These are phyloP conservation scores for Teunomyces stri DNA, from an alignment of 805 yeast species.

Conservation along the genomic window DNA sequence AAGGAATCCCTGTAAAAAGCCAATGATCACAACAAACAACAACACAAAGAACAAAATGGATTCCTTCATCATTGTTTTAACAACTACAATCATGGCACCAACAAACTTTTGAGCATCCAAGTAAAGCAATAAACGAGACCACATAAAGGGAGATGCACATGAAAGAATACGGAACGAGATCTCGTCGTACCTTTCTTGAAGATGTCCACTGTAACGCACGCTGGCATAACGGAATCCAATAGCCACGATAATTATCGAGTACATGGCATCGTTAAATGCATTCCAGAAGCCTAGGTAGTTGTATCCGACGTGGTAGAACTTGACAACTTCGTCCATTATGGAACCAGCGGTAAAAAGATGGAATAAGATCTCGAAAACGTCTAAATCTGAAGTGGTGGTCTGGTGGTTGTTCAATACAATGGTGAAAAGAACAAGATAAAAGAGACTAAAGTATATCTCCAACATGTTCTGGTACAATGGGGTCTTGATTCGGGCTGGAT, in stretches of 20 bases:
- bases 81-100: conserved; percentile 85
- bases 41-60: conserved; percentile 79
- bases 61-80: conserved; percentile 84
- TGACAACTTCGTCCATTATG: conserved; percentile 63
- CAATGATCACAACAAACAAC: conserved; percentile 65
- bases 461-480: conserved; percentile 77
- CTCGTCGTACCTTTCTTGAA: conserved; percentile 43
- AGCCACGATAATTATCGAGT: conserved; percentile 51
- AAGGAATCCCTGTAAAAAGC: conserved; percentile 82
- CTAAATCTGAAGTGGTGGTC: conserved; percentile 28
- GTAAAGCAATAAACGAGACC: conserved; percentile 74
- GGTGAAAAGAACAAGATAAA: conserved; percentile 63
- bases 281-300: conserved; percentile 76
- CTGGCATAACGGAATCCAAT: conserved; percentile 54
- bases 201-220: conserved; percentile 18
- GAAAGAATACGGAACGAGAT: conserved; percentile 69
- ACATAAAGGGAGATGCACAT: conserved; percentile 81
- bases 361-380: conserved; percentile 53
- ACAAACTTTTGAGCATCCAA: conserved; percentile 79
- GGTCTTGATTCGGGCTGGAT: conserved; percentile 80
- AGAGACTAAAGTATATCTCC: conserved; percentile 64
- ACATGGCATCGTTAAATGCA: conserved; percentile 71
- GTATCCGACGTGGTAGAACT: conserved; percentile 73
- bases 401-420: conserved; percentile 60
- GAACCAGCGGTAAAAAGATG: conserved; percentile 67